Evolutionary conservation across 257 asterid species (phyloP).

Genomic region (Gentiana macrophylla): DNA sequence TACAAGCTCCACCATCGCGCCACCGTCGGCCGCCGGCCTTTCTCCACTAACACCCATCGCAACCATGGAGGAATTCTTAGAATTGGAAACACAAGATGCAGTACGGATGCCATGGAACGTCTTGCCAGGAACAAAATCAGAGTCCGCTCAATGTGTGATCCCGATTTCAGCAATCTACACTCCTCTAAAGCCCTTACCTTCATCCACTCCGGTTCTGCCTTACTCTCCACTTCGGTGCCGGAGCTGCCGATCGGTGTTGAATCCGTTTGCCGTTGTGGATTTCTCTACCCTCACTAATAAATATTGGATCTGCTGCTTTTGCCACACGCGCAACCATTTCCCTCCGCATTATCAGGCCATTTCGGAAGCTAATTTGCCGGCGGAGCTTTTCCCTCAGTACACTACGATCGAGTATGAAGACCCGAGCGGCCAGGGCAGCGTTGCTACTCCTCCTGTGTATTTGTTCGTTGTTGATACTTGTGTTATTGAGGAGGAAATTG

Average conservation of each 20-base stretch:
- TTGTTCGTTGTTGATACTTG: conserved; percentile 84
- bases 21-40: conserved; percentile 2
- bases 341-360: conserved; percentile 85
- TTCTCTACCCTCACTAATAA: conserved; percentile 61
- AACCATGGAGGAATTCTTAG: conserved; percentile 75
- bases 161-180: conserved; percentile 95
- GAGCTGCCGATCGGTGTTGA: conserved; percentile 83
- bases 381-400: conserved; percentile 87
- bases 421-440: conserved; percentile 22
- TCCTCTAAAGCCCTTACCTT: conserved; percentile 73
- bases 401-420: conserved; percentile 83
- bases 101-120: conserved; percentile 99
- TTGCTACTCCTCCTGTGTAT: conserved; percentile 32
- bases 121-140: conserved; percentile 86
- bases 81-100: conserved; percentile 66
- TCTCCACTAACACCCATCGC: conserved; percentile 10
- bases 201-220: conserved; percentile 54
- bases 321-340: conserved; percentile 74
- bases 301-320: conserved; percentile 95
- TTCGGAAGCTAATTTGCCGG: conserved; percentile 75
- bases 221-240: conserved; percentile 95
- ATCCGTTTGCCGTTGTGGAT: conserved; percentile 85
- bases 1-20: neutral
- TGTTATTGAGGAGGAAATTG: conserved; percentile 89
- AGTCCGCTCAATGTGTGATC: conserved; percentile 73